Conservation (phyloP, 139 green algal genomes). For the Chlorella sp. region DNA sequence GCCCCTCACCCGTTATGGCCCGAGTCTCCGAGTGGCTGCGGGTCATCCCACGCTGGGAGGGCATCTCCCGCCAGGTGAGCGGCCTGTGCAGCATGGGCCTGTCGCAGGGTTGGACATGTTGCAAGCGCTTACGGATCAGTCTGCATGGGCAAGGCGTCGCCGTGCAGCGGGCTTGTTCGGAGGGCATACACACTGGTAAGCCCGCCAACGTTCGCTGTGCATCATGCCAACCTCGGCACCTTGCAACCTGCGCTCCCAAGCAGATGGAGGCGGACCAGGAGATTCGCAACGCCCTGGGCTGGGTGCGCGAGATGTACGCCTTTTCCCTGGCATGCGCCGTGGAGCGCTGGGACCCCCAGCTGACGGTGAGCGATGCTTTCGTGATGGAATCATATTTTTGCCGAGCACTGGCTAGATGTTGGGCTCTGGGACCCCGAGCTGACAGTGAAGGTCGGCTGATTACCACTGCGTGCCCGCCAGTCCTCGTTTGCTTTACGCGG, state of each 20-base stretch:
- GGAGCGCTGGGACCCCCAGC: constrained; percentile 35
- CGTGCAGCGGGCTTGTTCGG: not conserved
- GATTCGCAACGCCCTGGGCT: constrained; percentile 62
- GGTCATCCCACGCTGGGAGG: constrained; percentile 9
- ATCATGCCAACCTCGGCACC: not conserved
- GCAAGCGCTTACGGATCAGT: no score
- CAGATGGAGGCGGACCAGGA: constrained; percentile 69
- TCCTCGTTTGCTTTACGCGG: no score
- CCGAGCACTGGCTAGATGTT: no score
- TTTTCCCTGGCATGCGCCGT: constrained; percentile 57
- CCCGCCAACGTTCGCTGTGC: not conserved
- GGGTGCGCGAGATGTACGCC: constrained; percentile 90
- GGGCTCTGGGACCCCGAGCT: constrained; percentile 39
- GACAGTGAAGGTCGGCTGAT: not conserved
- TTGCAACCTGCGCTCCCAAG: not conserved
- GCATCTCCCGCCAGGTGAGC: not conserved
- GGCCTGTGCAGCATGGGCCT: not conserved
- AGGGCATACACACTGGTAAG: not conserved
- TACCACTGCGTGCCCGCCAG: no score
- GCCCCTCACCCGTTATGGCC: constrained; percentile 55
- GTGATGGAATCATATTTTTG: no score
- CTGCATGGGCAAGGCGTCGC: no score
- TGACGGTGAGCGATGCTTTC: no score
- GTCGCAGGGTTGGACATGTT: not conserved
- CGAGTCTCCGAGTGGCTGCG: constrained; percentile 26